Evolutionary conservation across 768 basidiomycete genomes (phyloP), one percentile per base, ranked within the genome.

Genomic region (Agaricus subrufescens): DNA sequence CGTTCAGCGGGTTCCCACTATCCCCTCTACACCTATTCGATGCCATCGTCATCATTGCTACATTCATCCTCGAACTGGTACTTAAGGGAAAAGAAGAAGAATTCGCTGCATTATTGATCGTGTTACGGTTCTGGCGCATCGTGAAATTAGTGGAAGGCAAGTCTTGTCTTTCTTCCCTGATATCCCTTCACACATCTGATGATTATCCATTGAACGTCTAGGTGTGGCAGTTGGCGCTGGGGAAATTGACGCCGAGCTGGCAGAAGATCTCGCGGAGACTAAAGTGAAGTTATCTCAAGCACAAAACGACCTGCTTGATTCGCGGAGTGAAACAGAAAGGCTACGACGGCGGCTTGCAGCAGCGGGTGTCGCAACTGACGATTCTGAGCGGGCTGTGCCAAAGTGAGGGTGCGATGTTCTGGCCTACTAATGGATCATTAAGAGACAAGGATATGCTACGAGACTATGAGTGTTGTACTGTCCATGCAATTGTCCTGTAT

Each of bases 41-140:
- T 71, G 81, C 83, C 7, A 48, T 78, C 42, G 78, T 93, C 58
- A 85, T 93, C 63, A 15, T 90, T 57, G 77, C 79, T 6, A 92
- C 90, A 0, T 90, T 92, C 65, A 69, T 84, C 5, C 76, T 92
- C 31, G 91, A 93, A 66, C 75, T 86, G 6, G 75, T 79, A 8
- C 72, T 93, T 12, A 79, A 77, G 62, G 90, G 91, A 2, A 77
- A 71, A 51, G 86, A 88, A 64, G 72, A 82, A 57, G 88, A 93
- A 63, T 76, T 92, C 23, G 86, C 84, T 1, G 80, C 77, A 5
- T 70, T 93, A 26, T 78, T 93, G 34, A 76, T 93, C 42, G 71
- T 87, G 19, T 72, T 93, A 29, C 90, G 91, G 68, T 67, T 93
- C 12, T 91, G 91, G 91, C 78, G 91, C 26, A 72, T 93, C 31